Conservation (phyloP, 2,329 filamentous ascomycete species). For the Botrytis aclada region DNA sequence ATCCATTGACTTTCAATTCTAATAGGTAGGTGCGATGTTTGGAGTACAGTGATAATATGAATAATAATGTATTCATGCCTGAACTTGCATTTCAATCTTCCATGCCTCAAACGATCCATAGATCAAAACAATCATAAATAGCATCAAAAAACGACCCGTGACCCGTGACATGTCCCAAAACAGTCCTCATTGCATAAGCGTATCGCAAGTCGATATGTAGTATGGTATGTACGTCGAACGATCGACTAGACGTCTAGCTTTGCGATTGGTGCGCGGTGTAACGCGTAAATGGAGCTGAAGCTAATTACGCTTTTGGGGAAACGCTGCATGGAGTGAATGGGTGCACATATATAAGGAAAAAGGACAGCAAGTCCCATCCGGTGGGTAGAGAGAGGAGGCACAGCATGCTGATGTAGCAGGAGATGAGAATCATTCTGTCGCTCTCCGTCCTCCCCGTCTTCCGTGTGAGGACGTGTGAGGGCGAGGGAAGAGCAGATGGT, state of each 20-base stretch:
- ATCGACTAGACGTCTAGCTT: not conserved
- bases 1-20: not conserved
- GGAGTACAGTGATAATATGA: not conserved
- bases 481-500: not conserved
- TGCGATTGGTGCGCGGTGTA: constrained; percentile 1
- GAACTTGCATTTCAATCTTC: not conserved
- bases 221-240: not conserved
- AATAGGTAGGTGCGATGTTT: not conserved
- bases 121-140: not conserved
- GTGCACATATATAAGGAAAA: constrained; percentile 17
- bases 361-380: constrained; percentile 14
- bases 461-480: not conserved
- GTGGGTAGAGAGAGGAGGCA: constrained; percentile 16
- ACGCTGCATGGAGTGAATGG: constrained; percentile 12
- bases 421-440: constrained; percentile 12
- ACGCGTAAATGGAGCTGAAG: constrained; percentile 12
- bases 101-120: not conserved
- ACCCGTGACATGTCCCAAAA: constrained; percentile 11
- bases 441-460: not conserved
- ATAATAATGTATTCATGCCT: constrained; percentile 2
- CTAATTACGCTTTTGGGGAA: constrained; percentile 12
- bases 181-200: constrained; percentile 10
- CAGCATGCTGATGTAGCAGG: constrained; percentile 8
- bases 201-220: constrained; percentile 7
- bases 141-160: not conserved